Percentiles rank a stretch among this genome's conserved stretches.
These are phyloP conservation scores for Ploettnerulaceae sp. DNA, from an alignment of 2,329 filamentous ascomycete genomes.

Conservation along the genomic window DNA sequence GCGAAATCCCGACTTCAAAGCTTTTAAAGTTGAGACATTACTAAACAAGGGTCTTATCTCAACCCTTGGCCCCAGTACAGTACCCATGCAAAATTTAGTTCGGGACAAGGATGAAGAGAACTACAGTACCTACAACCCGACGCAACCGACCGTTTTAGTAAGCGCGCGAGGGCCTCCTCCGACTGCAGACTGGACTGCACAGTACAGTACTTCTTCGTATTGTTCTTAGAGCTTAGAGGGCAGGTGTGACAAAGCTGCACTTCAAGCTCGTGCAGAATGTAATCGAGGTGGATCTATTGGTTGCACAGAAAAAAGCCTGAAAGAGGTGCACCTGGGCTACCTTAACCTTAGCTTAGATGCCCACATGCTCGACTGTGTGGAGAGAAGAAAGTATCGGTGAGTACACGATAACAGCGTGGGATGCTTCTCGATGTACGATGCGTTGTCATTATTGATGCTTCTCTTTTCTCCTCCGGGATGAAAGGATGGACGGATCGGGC, in stretches of 20 bases:
- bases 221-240: too few species aligned
- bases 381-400: not conserved
- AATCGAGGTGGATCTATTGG: too few species aligned
- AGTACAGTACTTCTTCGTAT: too few species aligned
- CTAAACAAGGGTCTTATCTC: slow-evolving; percentile 2
- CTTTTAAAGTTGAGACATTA: not conserved
- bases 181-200: too few species aligned
- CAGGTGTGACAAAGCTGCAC: too few species aligned
- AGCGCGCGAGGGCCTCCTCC: too few species aligned
- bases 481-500: too few species aligned
- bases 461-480: too few species aligned
- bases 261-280: too few species aligned
- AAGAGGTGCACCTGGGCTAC: too few species aligned
- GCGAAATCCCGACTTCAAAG: not conserved
- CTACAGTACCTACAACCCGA: not conserved
- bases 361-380: not conserved
- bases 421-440: not conserved
- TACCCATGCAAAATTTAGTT: not conserved
- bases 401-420: not conserved
- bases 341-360: not conserved
- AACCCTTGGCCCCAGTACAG: not conserved
- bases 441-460: not conserved
- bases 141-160: too few species aligned
- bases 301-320: too few species aligned
- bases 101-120: not conserved